Percentiles rank a stretch among this genome's conserved stretches.
Conservation (phyloP, 768 basidiomycete genomes). For the Pleurotus djamor region DNA sequence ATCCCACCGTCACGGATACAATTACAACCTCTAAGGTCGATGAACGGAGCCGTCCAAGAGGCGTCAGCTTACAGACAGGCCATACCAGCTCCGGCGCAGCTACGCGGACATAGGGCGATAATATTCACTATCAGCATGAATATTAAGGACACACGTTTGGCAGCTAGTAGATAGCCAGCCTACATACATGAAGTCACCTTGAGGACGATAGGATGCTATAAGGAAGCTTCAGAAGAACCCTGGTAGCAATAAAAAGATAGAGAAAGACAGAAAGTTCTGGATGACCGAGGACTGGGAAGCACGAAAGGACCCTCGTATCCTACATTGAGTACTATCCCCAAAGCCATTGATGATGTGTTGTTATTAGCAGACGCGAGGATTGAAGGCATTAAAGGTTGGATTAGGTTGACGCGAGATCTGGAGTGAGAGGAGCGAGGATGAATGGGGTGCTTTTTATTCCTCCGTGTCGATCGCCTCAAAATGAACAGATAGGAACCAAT, state of each 20-base stretch:
- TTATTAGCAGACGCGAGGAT: not conserved
- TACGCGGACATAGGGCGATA: slow-evolving; percentile 7
- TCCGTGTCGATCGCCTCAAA: slow-evolving; percentile 6
- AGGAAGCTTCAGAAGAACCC: slow-evolving; percentile 5
- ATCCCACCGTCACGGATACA: slow-evolving; percentile 58
- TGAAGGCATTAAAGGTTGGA: not conserved
- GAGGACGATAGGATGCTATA: slow-evolving; percentile 7
- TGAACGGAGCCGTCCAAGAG: not conserved
- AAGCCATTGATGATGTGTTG: slow-evolving; percentile 4
- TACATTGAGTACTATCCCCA: not conserved
- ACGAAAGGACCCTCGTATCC: not conserved
- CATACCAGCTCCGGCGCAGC: not conserved
- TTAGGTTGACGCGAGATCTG: not conserved
- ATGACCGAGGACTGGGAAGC: slow-evolving; percentile 4
- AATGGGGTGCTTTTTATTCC: slow-evolving; percentile 7
- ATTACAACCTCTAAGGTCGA: slow-evolving; percentile 42
- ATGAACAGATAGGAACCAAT: slow-evolving; percentile 6
- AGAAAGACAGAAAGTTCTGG: slow-evolving; percentile 6
- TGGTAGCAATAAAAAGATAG: slow-evolving; percentile 3
- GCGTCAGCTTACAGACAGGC: not conserved
- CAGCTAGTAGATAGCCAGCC: not conserved
- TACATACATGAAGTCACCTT: slow-evolving; percentile 7
- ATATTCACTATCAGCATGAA: not conserved
- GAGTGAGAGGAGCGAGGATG: not conserved
- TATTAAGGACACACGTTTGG: not conserved